Base-by-base conservation (phyloP, 1,284 basidiomycete genomes). In the Fomitopsis schrenkii region DNA sequence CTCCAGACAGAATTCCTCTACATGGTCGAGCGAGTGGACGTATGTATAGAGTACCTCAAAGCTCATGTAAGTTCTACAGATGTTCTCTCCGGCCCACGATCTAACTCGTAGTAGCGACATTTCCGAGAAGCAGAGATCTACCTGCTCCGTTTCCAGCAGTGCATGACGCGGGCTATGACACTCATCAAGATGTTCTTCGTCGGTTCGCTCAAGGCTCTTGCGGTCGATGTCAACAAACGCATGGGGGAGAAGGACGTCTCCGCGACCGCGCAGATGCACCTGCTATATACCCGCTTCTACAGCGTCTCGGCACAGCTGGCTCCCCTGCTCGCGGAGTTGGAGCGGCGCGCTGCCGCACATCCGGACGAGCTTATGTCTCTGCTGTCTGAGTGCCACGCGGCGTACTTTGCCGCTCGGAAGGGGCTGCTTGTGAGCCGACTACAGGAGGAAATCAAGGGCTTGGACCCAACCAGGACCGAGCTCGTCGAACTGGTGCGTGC, bases 151-250 rank as follows among this genome's bases (percentile, higher is more conserved):
- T 97, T 95, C 76, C 94, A 96, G 70, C 95, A 97, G 76, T 97
- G 95, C 74, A 88, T 97, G 83, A 96, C 93, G 0, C 86, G 95
- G 40, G 92, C 94, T 26, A 97, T 97, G 95, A 97, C 94, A 0
- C 81, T 98, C 57, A 94, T 97, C 77, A 95, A 93, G 72, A 94
- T 97, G 85, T 94, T 91, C 75, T 96, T 97, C 69, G 87, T 95
- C 26, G 89, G 90, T 4, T 88, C 91, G 2, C 79, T 97, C 12
- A 82, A 88, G 59, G 85, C 88, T 1, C 79, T 95, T 12, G 85
- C 88, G 1, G 76, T 84, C 26, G 93, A 97, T 67, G 83, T 95
- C 14, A 82, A 83, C 1, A 88, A 82, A 66, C 83, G 91, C 9
- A 72, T 95, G 54, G 80, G 82, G 0, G 92, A 94, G 66, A 91